Evolutionary conservation across 768 basidiomycete species (phyloP).

Genomic region (Hygrocybe coccinea): DNA sequence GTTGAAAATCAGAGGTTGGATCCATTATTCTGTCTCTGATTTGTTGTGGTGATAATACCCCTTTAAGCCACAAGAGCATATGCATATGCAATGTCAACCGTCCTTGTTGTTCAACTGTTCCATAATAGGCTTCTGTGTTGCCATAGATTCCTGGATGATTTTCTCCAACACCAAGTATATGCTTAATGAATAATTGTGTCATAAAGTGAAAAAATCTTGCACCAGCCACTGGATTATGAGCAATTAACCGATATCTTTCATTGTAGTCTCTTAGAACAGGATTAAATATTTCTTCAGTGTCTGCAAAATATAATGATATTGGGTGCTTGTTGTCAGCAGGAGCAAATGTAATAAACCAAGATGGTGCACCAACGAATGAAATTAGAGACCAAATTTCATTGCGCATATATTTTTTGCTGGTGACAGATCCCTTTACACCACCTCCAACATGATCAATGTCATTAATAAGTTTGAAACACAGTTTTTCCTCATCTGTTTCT

Average conservation of each 20-base stretch:
- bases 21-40: conserved; percentile 26
- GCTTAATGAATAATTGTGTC: conserved; percentile 20
- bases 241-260: conserved; percentile 11
- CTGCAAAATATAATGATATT: conserved; percentile 5
- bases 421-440: conserved; percentile 20
- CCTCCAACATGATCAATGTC: conserved; percentile 34
- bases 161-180: conserved; percentile 6
- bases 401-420: conserved; percentile 19
- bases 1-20: conserved; percentile 21
- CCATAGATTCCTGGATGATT: not conserved
- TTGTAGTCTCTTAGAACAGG: conserved; percentile 8
- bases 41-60: conserved; percentile 28
- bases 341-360: conserved; percentile 10
- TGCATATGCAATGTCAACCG: conserved; percentile 36
- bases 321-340: conserved; percentile 5
- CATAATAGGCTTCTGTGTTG: conserved; percentile 25
- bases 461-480: conserved; percentile 30
- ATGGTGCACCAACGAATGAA: conserved; percentile 1
- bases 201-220: conserved; percentile 27
- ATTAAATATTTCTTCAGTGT: conserved; percentile 4
- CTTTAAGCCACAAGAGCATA: conserved; percentile 32
- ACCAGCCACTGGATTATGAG: conserved; percentile 24
- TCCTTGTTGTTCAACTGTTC: conserved; percentile 35
- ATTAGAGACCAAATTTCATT: conserved; percentile 17
- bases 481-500: conserved; percentile 28